Base-by-base conservation (phyloP, 78 protist species). In the Protostelium mycophagum region DNA sequence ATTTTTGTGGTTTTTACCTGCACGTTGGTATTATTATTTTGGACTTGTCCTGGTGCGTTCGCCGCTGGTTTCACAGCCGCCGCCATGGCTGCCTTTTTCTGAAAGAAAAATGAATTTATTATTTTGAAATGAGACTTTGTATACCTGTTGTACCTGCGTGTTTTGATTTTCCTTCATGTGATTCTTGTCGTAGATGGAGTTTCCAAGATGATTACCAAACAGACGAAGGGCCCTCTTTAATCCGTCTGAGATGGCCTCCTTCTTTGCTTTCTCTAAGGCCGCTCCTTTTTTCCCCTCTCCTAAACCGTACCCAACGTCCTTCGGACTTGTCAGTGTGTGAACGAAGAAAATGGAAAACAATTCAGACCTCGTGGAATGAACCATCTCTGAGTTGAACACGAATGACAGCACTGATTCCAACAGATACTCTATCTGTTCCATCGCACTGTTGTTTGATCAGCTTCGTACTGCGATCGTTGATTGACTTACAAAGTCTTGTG, bases 201-300 rank as follows among this genome's bases (percentile, higher is more conserved):
- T 89, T 87, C 97, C 97, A 0, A 96, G 83, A n/a, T 87, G 94
- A 51, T 91, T 89, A 29, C 97, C 97, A 86, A 96, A 96, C 29
- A 84, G 36, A 35, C 95, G 86, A 28, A 96, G 89, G 36, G 94
- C 88, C 83, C 97, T 92, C 89, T 96, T 96, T 1, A 51, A 29
- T 5, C 95, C 97, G 92, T 96, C 97, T 28, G 97, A 87, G 37
- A 96, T 95, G 23, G 97, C 96, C 86, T 94, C 96, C 85, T 96
- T 96, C 88, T 91, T 95, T 29, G 97, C 96, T 16, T 91, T 87
- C 88, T 95, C 97, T 28, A 96, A 83, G 25, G 97, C 95, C 29
- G 35, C 36, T 38, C 95, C 95, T 83, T 94, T 94, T 84, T 38
- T 83, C 35, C 91, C 84, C 28, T 88, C 89, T 29, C 34, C 0